Evolutionary conservation across 768 basidiomycete genomes (phyloP).

Genomic region (Myochromella boudieri): DNA sequence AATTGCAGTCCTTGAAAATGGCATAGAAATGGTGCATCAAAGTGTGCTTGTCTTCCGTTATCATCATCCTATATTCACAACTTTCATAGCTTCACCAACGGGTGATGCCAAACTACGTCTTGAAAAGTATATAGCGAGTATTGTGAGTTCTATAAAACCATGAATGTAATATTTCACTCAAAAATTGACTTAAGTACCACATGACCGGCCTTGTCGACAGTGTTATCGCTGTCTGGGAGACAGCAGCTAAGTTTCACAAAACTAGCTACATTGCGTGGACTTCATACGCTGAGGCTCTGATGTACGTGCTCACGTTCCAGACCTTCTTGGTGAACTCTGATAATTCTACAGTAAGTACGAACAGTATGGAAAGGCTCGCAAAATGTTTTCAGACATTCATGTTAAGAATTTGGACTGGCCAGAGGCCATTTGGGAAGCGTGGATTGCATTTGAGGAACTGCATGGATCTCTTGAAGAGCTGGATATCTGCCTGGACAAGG

Average conservation of each 20-base stretch:
- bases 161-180: neutral
- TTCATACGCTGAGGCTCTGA: constrained; percentile 69
- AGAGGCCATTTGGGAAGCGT: constrained; percentile 90
- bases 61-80: neutral
- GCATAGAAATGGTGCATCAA: constrained; percentile 58
- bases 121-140: constrained; percentile 77
- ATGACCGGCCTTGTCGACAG: constrained; percentile 50
- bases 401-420: constrained; percentile 89
- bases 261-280: constrained; percentile 76
- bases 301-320: constrained; percentile 43
- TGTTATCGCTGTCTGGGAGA: constrained; percentile 62
- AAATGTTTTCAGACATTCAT: constrained; percentile 64
- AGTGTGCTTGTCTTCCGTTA: constrained; percentile 34
- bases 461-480: constrained; percentile 73
- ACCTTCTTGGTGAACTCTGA: constrained; percentile 3
- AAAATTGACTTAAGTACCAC: constrained; percentile 16
- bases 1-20: constrained; percentile 60
- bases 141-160: constrained; percentile 50
- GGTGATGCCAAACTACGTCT: constrained; percentile 80
- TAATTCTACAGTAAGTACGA: constrained; percentile 44
- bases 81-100: constrained; percentile 47
- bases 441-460: constrained; percentile 84
- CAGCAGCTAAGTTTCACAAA: constrained; percentile 64
- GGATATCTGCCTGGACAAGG: constrained; percentile 58
- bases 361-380: constrained; percentile 59